Conservation (phyloP, 2,329 filamentous ascomycete genomes). For the Neophaeococcomyces aloes region DNA sequence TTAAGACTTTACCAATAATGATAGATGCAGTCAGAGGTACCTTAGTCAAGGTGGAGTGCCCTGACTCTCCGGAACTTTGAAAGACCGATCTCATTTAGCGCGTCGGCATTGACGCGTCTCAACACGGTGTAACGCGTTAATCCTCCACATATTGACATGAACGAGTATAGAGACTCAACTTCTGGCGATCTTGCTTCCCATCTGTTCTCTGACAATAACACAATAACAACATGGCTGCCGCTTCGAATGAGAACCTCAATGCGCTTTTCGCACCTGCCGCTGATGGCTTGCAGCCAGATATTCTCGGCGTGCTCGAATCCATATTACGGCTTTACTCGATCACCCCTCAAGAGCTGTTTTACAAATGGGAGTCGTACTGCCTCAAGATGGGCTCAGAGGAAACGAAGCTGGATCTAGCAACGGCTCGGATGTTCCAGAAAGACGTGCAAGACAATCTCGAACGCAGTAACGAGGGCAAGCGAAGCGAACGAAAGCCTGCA, state of each 20-base stretch:
- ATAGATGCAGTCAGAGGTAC: no score
- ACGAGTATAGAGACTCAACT: no score
- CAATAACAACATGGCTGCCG: conserved; percentile 26
- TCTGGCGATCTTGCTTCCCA: no score
- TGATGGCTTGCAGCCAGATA: conserved; percentile 59
- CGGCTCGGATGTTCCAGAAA: conserved; percentile 69
- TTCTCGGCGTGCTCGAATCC: conserved; percentile 70
- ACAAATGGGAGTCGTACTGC: conserved; percentile 98
- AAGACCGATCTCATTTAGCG: no score
- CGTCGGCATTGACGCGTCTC: no score
- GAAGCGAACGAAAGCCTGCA: conserved; percentile 50
- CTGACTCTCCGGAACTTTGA: no score
- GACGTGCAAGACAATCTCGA: conserved; percentile 77
- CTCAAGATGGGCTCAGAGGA: conserved; percentile 85
- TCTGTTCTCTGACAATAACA: neutral
- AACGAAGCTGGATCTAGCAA: conserved; percentile 58
- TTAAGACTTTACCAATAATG: no score
- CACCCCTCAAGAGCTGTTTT: conserved; percentile 76
- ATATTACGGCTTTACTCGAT: conserved; percentile 78
- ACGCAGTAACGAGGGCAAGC: conserved; percentile 58
- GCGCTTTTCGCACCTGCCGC: conserved; percentile 48
- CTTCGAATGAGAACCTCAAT: conserved; percentile 42
- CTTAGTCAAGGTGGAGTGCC: no score
- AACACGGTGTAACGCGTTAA: neutral
- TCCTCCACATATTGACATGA: neutral